Conservation (phyloP, 129 eudicot genomes). For the Pseudognaphalium luteoalbum region DNA sequence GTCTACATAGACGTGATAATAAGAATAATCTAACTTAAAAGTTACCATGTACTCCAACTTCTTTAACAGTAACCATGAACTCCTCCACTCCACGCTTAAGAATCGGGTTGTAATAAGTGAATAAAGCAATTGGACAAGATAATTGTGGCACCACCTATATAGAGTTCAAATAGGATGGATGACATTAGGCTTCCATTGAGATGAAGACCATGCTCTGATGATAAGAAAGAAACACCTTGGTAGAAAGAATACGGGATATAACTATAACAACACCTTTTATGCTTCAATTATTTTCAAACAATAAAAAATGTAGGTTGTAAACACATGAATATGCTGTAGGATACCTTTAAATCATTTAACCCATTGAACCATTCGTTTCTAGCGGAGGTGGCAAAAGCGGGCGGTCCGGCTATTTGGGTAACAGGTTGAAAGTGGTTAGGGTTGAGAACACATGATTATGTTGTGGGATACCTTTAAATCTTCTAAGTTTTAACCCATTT, state of each 20-base stretch:
- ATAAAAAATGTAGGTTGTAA: too few relatives aligned
- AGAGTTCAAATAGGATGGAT: slow-evolving; percentile 15
- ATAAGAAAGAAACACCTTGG: neutral
- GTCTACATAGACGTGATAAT: neutral
- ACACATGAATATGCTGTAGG: too few relatives aligned
- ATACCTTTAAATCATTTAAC: too few relatives aligned
- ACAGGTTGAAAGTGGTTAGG: too few relatives aligned
- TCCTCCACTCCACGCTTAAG: slow-evolving; percentile 84
- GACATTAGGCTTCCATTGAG: slow-evolving; percentile 17
- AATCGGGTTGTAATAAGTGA: slow-evolving; percentile 94
- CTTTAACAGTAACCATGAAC: slow-evolving; percentile 84
- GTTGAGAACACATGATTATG: too few relatives aligned
- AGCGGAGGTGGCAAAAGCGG: too few relatives aligned
- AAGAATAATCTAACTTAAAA: slow-evolving; percentile 10
- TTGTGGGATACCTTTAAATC: too few relatives aligned
- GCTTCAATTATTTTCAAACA: too few relatives aligned
- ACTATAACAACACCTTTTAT: too few relatives aligned
- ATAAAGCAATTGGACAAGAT: slow-evolving; percentile 86
- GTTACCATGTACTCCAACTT: slow-evolving; percentile 84
- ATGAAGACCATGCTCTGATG: neutral
- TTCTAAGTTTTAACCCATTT: too few relatives aligned
- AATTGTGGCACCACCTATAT: slow-evolving; percentile 78
- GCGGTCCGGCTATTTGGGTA: too few relatives aligned
- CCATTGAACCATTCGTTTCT: too few relatives aligned
- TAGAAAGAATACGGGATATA: neutral